Evolutionary conservation across 2,329 filamentous ascomycete species (phyloP).

Genomic region (Penicillium sp.): DNA sequence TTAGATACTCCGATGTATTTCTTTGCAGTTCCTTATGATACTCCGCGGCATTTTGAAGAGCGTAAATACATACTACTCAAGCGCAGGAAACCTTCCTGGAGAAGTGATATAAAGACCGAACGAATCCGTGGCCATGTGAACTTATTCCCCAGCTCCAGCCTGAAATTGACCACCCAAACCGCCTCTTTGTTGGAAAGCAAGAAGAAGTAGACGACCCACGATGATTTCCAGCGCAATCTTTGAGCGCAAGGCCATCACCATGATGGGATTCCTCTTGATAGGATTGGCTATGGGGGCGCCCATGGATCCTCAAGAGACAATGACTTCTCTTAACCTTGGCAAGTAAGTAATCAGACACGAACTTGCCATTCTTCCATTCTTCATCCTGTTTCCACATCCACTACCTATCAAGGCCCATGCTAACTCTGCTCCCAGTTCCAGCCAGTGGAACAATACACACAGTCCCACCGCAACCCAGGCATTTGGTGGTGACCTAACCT

Average conservation of each 20-base stretch:
- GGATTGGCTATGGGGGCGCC: neutral
- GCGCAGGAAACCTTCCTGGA: too few species aligned
- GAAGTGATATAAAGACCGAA: neutral
- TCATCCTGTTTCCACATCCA: neutral
- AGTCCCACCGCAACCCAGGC: slow-evolving; percentile 45
- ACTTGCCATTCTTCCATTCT: neutral
- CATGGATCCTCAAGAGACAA: neutral
- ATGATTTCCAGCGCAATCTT: neutral
- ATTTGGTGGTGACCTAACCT: slow-evolving; percentile 64
- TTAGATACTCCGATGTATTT: neutral
- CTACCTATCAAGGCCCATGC: neutral
- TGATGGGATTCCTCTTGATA: neutral
- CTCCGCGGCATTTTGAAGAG: neutral
- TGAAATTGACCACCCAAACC: neutral
- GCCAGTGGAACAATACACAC: neutral
- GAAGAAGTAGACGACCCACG: neutral
- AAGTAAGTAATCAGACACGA: neutral
- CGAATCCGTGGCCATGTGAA: neutral
- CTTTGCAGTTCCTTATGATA: neutral
- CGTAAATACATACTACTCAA: too few species aligned
- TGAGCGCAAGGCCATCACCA: neutral
- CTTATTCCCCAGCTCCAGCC: too few species aligned
- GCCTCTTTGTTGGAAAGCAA: neutral
- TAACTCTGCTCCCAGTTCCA: neutral
- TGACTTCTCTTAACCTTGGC: too few species aligned